phyloP scores from a whole-genome alignment of 2,329 filamentous ascomycete species.

The Grosmannia serpens region DNA sequence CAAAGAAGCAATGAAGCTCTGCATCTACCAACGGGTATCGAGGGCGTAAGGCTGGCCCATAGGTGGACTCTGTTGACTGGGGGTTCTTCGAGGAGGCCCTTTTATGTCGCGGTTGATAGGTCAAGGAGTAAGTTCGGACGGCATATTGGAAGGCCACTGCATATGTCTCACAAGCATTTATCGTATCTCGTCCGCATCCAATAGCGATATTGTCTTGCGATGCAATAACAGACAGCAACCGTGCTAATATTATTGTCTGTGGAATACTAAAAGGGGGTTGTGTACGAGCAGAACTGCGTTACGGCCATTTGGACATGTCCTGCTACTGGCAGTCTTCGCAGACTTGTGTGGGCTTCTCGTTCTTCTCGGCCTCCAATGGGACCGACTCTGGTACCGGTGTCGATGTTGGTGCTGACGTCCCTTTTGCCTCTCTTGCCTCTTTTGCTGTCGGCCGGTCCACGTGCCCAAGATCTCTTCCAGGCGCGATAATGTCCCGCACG shows the following conservation, averaged over 20 bases:
- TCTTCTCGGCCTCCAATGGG: background rate
- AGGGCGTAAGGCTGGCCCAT: too few relatives aligned
- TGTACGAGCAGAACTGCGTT: background rate
- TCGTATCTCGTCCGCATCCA: background rate
- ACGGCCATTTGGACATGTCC: background rate
- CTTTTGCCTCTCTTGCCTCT: background rate
- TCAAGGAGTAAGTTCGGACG: too few relatives aligned
- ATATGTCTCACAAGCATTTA: background rate
- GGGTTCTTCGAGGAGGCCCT: too few relatives aligned
- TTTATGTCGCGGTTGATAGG: background rate
- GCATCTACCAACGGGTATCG: background rate
- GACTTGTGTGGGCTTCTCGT: conserved; percentile 7
- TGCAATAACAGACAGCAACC: too few relatives aligned
- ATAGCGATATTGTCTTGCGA: too few relatives aligned
- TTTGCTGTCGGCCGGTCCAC: conserved; percentile 42
- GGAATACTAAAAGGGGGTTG: background rate
- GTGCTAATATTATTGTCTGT: background rate
- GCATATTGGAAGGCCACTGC: too few relatives aligned
- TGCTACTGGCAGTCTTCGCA: conserved; percentile 25
- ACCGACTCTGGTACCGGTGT: background rate
- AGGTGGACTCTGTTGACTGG: too few relatives aligned
- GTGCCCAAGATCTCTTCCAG: conserved; percentile 68
- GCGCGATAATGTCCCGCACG: conserved; percentile 73
- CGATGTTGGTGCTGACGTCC: conserved; percentile 1
- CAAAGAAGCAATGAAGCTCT: background rate